These are phyloP conservation scores for Stachybotrys elegans DNA, from an alignment of 2,329 filamentous ascomycete genomes.

Conservation along the genomic window DNA sequence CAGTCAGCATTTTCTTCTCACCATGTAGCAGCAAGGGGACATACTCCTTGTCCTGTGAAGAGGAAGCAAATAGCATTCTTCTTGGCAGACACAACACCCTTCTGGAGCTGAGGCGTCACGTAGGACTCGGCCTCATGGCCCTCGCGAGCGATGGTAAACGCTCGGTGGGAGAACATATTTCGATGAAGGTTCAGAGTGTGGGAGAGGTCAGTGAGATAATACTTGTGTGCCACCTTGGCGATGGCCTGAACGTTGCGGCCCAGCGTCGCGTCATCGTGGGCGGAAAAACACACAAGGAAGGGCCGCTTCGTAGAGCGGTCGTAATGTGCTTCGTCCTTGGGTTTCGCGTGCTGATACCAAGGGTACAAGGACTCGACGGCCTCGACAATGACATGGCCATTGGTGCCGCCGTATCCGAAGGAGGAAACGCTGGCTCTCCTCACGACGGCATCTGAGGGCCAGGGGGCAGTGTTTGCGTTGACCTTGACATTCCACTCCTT, in stretches of 20 bases:
- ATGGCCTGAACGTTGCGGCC: neutral
- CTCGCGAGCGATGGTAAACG: neutral
- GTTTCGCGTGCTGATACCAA: neutral
- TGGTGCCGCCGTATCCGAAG: neutral
- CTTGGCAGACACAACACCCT: neutral
- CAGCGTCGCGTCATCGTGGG: neutral
- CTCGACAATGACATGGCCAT: slow-evolving; percentile 1
- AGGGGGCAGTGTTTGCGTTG: neutral
- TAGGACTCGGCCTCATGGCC: neutral
- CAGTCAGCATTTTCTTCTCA: neutral
- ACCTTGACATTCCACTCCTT: neutral
- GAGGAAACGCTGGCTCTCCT: neutral
- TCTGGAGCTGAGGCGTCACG: neutral
- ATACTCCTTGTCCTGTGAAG: neutral
- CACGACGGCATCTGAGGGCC: neutral
- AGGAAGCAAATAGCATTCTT: neutral
- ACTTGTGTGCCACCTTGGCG: neutral
- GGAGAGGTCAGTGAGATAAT: neutral
- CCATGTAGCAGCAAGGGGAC: neutral
- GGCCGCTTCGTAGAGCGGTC: neutral
- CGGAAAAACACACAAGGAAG: neutral
- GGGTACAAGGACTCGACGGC: neutral
- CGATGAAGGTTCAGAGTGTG: neutral
- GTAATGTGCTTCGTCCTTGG: neutral
- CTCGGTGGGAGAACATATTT: neutral